Base-by-base conservation (phyloP, 1,284 basidiomycete species). In the Ganoderma meredithae region DNA sequence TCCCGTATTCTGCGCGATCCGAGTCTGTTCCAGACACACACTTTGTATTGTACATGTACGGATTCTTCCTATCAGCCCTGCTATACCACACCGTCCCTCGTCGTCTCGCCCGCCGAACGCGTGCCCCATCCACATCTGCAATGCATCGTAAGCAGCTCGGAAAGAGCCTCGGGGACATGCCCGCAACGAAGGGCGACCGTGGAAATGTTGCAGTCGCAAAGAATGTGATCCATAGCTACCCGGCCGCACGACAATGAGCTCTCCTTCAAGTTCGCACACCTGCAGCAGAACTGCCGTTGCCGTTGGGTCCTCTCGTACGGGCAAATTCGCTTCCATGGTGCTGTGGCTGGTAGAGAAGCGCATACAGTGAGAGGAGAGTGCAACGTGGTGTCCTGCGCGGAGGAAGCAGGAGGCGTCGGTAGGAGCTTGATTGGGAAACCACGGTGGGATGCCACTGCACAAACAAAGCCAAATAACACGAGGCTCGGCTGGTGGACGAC, bases 381-480 rank as follows among this genome's bases (percentile, higher is more conserved):
- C 12, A 22, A 4, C 2, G 9, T 9, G 47, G 47, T n/a, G 10
- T 25, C 22, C 6, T 12, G 47, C 47, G 47, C 47, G 47, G 44
- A 12, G 22, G 9, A 8, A 3, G 7, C 7, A 25, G 10, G 47
- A 49, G 47, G 22, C 47, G 47, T 49, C 47, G 47, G 52, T 31
- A 31, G 52, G 27, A 33, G 31, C 67, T 59, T 52, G 41, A 64
- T 41, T 56, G 44, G 64, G 64, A 33, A 62, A 69, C 68, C 68
- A 71, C 69, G 67, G 67, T 65, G 60, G 22, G 15, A 60, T 27
- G 71, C 71, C 69, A 69, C 71, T 68, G 33, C 8, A 17, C 68
- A 75, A 71, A 73, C 39, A 73, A 25, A 27, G 61, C 9, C 69
- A 75, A 75, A 73, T 68, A 72, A 72, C 73, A 74, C 73, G 74